phyloP scores from a whole-genome alignment of 139 green algal species.

The Spirogloea muscicola region DNA sequence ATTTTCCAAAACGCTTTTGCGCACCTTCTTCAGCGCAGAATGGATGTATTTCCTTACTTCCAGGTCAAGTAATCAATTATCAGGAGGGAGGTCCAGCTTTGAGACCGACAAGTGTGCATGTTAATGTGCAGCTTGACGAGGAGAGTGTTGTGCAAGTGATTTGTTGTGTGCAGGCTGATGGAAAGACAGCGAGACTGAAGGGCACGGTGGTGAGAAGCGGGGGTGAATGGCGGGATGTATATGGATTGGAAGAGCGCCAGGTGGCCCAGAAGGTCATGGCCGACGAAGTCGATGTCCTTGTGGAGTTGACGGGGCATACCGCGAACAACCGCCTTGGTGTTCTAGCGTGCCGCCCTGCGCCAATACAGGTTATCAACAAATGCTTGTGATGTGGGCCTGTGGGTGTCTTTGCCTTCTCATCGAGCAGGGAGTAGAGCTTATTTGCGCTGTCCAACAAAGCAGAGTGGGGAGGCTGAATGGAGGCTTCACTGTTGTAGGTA shows the following conservation, averaged over 20 bases:
- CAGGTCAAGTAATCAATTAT: too few species aligned
- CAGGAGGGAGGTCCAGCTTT: too few species aligned
- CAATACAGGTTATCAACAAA: constrained; percentile 83
- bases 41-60: too few species aligned
- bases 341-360: constrained; percentile 74
- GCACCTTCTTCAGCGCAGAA: too few species aligned
- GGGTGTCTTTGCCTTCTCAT: neutral
- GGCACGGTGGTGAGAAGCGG: constrained; percentile 56
- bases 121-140: too few species aligned
- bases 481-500: constrained; percentile 52
- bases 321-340: constrained; percentile 90
- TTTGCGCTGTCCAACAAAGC: too few species aligned
- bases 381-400: constrained; percentile 21
- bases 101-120: too few species aligned
- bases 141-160: too few species aligned
- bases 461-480: too few species aligned
- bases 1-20: too few species aligned
- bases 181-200: constrained; percentile 72
- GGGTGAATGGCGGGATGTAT: constrained; percentile 62
- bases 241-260: constrained; percentile 20
- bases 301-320: constrained; percentile 96
- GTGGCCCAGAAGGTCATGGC: constrained; percentile 54
- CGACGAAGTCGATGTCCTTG: constrained; percentile 87
- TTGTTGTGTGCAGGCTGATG: constrained; percentile 66
- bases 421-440: too few species aligned